Evolutionary conservation across 2,329 filamentous ascomycete genomes (phyloP).

Genomic region (Hymenoscyphus fructigenus): DNA sequence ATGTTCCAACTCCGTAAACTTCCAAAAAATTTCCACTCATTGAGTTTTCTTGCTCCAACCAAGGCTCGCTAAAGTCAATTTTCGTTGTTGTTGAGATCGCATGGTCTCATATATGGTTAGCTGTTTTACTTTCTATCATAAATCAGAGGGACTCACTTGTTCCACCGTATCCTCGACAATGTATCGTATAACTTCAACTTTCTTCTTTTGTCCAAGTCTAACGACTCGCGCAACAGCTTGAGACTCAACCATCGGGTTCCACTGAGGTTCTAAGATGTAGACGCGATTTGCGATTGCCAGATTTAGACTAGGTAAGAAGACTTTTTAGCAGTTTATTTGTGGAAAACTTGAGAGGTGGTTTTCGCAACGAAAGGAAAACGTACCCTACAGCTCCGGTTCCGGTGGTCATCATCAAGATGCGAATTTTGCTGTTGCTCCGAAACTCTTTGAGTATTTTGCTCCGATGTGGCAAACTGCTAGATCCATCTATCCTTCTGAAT

Average conservation of each 20-base stretch:
- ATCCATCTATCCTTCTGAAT: not conserved
- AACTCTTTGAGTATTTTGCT: not conserved
- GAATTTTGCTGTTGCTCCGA: slow-evolving; percentile 15
- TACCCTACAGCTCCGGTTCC: slow-evolving; percentile 23
- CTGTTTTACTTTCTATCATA: not conserved
- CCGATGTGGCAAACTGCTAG: not conserved
- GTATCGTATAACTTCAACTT: slow-evolving; percentile 32
- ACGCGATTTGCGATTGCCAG: slow-evolving; percentile 30
- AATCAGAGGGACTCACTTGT: slow-evolving; percentile 10
- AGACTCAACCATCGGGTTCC: slow-evolving; percentile 35
- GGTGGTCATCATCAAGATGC: slow-evolving; percentile 47
- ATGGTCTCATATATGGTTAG: not conserved
- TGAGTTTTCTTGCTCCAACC: too few species aligned
- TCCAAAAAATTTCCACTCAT: too few species aligned
- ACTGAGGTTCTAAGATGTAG: slow-evolving; percentile 35
- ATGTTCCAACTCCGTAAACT: too few species aligned
- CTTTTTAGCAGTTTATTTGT: too few species aligned
- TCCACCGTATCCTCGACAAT: slow-evolving; percentile 33
- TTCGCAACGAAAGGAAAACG: slow-evolving; percentile 3
- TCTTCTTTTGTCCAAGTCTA: slow-evolving; percentile 29
- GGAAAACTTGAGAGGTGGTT: not conserved
- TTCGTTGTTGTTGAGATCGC: not conserved
- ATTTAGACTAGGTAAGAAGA: slow-evolving; percentile 13
- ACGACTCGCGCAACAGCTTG: slow-evolving; percentile 32
- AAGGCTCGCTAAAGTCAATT: not conserved